These are phyloP conservation scores for Diaporthe citriasiana DNA, from an alignment of 2,329 filamentous ascomycete species.

Conservation along the genomic window DNA sequence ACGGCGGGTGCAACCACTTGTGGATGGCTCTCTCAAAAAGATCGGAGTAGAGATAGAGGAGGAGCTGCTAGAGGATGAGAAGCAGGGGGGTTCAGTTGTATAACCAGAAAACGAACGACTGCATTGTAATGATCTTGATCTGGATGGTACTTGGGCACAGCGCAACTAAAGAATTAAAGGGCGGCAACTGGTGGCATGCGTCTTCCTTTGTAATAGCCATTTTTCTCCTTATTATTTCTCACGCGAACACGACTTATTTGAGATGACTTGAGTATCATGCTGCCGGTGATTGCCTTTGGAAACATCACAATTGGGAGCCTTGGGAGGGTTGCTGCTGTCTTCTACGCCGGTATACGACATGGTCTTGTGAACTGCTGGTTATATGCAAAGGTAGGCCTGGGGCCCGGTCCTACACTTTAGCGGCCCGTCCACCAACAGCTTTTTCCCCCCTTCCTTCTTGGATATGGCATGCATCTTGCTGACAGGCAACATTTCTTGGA, in stretches of 20 bases:
- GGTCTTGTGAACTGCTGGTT: background rate
- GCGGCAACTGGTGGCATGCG: background rate
- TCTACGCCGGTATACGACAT: background rate
- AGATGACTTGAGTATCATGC: background rate
- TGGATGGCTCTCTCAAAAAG: background rate
- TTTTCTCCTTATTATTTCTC: background rate
- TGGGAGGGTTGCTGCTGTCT: background rate
- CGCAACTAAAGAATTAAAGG: constrained; percentile 14
- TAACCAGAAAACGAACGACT: constrained; percentile 10
- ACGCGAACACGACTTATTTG: constrained; percentile 30
- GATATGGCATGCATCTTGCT: background rate
- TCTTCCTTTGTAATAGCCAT: constrained; percentile 29
- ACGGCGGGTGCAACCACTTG: background rate
- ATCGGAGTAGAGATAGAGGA: background rate
- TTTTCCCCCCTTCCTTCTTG: no score
- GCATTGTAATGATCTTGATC: constrained; percentile 27
- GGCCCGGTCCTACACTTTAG: no score
- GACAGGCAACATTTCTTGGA: background rate
- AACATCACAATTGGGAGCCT: background rate
- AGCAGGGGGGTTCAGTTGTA: background rate
- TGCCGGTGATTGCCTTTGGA: background rate
- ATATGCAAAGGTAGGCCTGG: background rate
- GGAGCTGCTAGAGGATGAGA: background rate
- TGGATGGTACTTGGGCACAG: constrained; percentile 17
- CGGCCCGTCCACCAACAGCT: no score